A percentile compares a stretch with the other conserved stretches of the same genome.
phyloP scores from a whole-genome alignment of 148 eudicot genomes.

The Diospyros lotus region DNA sequence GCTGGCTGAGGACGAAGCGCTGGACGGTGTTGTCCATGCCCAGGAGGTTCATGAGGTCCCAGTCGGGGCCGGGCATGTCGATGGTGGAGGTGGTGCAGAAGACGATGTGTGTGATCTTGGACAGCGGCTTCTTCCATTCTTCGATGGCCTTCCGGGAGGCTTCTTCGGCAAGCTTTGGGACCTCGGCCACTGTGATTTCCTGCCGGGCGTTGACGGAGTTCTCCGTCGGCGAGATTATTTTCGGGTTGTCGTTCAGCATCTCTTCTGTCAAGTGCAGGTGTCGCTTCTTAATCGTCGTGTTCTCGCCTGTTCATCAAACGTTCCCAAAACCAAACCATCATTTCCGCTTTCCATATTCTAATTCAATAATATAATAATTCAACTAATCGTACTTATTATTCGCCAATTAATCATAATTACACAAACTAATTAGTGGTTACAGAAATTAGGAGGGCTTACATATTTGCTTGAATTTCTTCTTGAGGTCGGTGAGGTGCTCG shows the following conservation, averaged over 20 bases:
- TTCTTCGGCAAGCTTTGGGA: constrained; percentile 9
- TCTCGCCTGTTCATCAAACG: no score
- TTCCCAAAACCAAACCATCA: neutral
- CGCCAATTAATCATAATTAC: no score
- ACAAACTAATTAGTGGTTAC: neutral
- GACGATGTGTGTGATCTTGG: constrained; percentile 15
- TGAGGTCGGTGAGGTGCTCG: neutral
- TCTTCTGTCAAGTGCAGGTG: constrained; percentile 12
- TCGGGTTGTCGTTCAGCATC: constrained; percentile 10
- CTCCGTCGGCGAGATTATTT: neutral
- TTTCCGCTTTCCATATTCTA: neutral
- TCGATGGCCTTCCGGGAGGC: constrained; percentile 11
- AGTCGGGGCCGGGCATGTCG: constrained; percentile 18
- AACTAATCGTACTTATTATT: neutral
- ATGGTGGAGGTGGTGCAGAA: constrained; percentile 8
- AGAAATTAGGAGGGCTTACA: neutral
- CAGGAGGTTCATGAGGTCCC: constrained; percentile 12
- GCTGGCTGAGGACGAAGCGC: constrained; percentile 14
- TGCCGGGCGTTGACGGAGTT: constrained; percentile 8
- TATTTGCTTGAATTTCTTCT: constrained; percentile 3
- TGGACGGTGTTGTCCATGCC: constrained; percentile 12
- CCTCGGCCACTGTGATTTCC: constrained; percentile 6
- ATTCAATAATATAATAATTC: neutral
- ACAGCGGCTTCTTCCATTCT: neutral
- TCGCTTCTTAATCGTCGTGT: constrained; percentile 11